Base-by-base conservation (phyloP, 1,284 basidiomycete genomes). In the Puccinia coronata region DNA sequence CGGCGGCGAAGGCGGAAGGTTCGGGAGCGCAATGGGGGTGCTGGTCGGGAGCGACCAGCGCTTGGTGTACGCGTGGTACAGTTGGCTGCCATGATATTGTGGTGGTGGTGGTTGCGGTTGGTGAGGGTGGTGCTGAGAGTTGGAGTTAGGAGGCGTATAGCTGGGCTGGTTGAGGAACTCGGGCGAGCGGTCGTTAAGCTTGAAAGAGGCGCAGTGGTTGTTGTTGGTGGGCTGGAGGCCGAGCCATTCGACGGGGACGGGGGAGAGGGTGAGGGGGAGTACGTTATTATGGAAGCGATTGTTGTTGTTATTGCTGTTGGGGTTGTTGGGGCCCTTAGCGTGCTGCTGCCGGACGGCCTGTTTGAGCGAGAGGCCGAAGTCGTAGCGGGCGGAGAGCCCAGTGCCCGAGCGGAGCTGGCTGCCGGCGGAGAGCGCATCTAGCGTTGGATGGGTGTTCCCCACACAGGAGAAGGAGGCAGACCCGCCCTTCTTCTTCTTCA, bases 281-380 rank as follows among this genome's bases (percentile, higher is more conserved):
- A 28, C 16, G 25, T n/a, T n/a, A n/a, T n/a, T n/a, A n/a, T n/a
- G 69, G 51, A 0, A 4, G 2, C 28, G 49, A 70, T 1, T 43
- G 41, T 31, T 6, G 23, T 20, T n/a, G n/a, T n/a, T n/a, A n/a
- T n/a, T n/a, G n/a, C n/a, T n/a, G n/a, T n/a, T n/a, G n/a, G n/a
- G n/a, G n/a, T 53, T 18, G 51, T 6, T 51, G 25, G 70, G 36
- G 25, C 14, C 9, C 34, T 8, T 6, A n/a, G 51, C 18, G 23
- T 41, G 36, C 6, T 9, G 39, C 41, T 31, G 34, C n/a, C 31
- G 16, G 31, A 55, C 82, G 2, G 85, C 85, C 73, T 86, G 86
- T 83, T 88, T 88, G 80, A 89, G 85, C 12, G 88, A 87, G 8
- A 87, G 84, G 55, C 87, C 87, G 84, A 89, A 89, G 84, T 89